Conservation (phyloP, 78 protist species). For the Blattamonas nauphoetae region DNA sequence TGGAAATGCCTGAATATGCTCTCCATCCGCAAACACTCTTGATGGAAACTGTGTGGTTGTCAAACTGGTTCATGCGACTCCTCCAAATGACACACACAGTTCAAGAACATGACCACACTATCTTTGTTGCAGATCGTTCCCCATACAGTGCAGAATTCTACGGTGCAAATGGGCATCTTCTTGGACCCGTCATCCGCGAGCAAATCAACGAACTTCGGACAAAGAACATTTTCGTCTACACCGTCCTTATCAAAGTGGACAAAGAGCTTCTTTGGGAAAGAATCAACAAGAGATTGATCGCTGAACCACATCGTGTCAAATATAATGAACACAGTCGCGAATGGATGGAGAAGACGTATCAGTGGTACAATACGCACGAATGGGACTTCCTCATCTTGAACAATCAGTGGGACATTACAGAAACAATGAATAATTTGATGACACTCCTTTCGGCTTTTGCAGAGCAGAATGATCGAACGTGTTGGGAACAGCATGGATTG, state of each 20-base stretch:
- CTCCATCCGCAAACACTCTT: conserved; percentile 35
- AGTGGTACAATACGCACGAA: conserved; percentile 9
- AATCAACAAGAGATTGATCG: conserved; percentile 7
- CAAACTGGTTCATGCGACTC: conserved; percentile 27
- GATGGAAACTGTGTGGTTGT: conserved; percentile 37
- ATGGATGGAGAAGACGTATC: conserved; percentile 12
- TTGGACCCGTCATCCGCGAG: conserved; percentile 18
- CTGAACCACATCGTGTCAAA: conserved; percentile 23
- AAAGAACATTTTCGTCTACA: background rate
- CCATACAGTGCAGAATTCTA: conserved; percentile 38
- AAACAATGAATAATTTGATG: background rate
- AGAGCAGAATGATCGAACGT: background rate
- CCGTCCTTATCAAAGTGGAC: conserved; percentile 4
- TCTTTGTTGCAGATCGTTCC: conserved; percentile 36
- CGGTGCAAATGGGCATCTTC: conserved; percentile 13
- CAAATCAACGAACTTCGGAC: conserved; percentile 12
- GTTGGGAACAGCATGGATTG: background rate
- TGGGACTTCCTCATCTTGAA: conserved; percentile 18
- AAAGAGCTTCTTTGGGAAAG: conserved; percentile 20
- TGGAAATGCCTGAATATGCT: conserved; percentile 10
- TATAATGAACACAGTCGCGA: conserved; percentile 24
- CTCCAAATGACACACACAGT: background rate
- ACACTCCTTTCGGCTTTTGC: background rate
- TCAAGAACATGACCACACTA: background rate
- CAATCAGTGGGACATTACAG: background rate